Percentiles rank a stretch among this genome's conserved stretches.
phyloP scores from a whole-genome alignment of 192 early-diverging fungal genomes.

The Backusella liffmaniae region DNA sequence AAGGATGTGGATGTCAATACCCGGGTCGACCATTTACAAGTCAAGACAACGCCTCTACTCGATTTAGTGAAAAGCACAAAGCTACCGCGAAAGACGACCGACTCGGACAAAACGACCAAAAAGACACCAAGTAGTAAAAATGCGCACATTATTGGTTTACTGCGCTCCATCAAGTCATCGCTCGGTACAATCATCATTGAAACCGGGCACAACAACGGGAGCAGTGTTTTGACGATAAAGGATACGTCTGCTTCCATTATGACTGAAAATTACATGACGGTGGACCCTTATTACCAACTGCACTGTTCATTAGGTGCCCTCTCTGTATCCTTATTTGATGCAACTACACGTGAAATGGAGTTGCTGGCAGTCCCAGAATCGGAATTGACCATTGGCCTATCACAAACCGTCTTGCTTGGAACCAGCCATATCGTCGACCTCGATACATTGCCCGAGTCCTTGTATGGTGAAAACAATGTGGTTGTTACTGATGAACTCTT shows the following conservation, averaged over 20 bases:
- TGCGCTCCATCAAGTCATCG: background rate
- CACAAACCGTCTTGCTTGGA: background rate
- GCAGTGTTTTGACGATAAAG: background rate
- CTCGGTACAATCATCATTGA: background rate
- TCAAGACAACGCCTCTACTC: slow-evolving; percentile 22
- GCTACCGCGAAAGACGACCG: background rate
- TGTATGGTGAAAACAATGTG: background rate
- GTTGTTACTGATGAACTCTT: background rate
- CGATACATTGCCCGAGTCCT: background rate
- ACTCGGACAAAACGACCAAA: background rate
- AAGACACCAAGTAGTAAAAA: background rate
- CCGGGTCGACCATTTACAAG: slow-evolving; percentile 10
- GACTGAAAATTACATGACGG: background rate
- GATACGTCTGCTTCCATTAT: background rate
- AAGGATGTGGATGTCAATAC: slow-evolving; percentile 32
- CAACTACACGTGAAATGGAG: background rate
- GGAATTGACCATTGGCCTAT: background rate
- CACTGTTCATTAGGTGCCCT: background rate
- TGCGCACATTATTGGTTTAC: background rate
- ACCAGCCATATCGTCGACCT: background rate
- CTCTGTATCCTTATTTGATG: background rate
- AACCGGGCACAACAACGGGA: background rate
- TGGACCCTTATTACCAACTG: slow-evolving; percentile 5
- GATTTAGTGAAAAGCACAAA: background rate
- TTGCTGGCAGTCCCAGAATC: background rate